Percentiles rank a stretch among this genome's conserved stretches.
phyloP scores from a whole-genome alignment of 495 filamentous ascomycete species.

The Penicillium turbatum region DNA sequence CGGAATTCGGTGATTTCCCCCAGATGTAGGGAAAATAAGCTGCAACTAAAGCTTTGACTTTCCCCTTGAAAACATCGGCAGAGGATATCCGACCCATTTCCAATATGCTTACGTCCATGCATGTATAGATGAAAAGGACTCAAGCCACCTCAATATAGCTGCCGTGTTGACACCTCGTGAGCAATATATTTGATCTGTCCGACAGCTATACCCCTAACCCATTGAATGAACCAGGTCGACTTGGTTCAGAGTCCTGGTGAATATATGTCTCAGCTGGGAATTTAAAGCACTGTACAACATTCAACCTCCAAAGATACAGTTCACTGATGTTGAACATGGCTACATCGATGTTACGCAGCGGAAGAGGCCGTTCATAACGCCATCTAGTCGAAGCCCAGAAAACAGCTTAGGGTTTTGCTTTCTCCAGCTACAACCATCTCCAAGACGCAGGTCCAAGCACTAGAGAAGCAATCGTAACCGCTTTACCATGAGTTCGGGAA shows the following conservation, averaged over 20 bases:
- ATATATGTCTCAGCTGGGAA: neutral
- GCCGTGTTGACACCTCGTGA: neutral
- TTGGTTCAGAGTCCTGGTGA: no score
- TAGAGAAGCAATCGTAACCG: neutral
- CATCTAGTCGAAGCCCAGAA: neutral
- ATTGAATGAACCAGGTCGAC: neutral
- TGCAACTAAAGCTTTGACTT: constrained; percentile 1
- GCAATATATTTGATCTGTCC: neutral
- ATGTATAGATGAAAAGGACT: neutral
- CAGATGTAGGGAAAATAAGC: neutral
- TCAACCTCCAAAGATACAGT: neutral
- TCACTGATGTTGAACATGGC: neutral
- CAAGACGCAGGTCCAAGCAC: neutral
- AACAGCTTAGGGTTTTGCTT: neutral
- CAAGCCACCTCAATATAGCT: neutral
- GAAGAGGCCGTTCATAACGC: neutral
- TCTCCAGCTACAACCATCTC: neutral
- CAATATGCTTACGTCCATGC: neutral
- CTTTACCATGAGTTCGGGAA: neutral
- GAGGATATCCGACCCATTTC: neutral
- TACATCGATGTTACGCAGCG: neutral
- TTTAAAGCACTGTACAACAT: constrained; percentile 1
- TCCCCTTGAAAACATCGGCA: neutral
- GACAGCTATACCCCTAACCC: neutral
- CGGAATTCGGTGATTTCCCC: neutral